A percentile compares a stretch with the other conserved stretches of the same genome.
Evolutionary conservation across 2,329 filamentous ascomycete species (phyloP).

Genomic region (Pyrenophora seminiperda): DNA sequence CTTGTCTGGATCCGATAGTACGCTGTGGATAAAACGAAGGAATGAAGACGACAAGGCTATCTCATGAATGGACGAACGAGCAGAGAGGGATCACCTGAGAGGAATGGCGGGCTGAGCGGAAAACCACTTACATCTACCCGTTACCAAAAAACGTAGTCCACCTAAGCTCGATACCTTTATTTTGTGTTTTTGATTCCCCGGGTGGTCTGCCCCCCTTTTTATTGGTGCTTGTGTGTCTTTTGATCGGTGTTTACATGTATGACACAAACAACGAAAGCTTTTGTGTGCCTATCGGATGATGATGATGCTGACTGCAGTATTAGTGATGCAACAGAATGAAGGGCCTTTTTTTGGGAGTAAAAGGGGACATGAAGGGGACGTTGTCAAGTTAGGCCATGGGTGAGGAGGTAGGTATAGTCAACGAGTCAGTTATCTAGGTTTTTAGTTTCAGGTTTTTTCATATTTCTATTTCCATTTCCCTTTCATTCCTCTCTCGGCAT

Average conservation of each 20-base stretch:
- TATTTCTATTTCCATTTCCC: too few relatives aligned
- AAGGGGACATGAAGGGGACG: too few relatives aligned
- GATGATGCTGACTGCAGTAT: background rate
- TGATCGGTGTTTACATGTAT: too few relatives aligned
- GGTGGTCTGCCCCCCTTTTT: background rate
- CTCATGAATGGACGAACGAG: slow-evolving; percentile 18
- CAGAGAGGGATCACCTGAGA: slow-evolving; percentile 16
- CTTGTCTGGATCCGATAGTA: slow-evolving; percentile 18
- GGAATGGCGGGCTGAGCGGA: slow-evolving; percentile 18
- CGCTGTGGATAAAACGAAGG: slow-evolving; percentile 23
- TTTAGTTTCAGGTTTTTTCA: too few relatives aligned
- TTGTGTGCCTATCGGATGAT: background rate
- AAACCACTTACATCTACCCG: slow-evolving; percentile 17
- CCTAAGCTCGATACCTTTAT: slow-evolving; percentile 9
- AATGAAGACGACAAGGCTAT: slow-evolving; percentile 28
- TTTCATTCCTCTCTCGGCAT: too few relatives aligned
- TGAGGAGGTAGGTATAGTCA: too few relatives aligned
- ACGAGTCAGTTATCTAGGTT: too few relatives aligned
- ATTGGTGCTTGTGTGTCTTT: background rate
- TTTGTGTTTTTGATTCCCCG: slow-evolving; percentile 8
- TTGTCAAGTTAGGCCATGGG: too few relatives aligned
- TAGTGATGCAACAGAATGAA: too few relatives aligned
- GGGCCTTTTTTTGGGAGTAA: too few relatives aligned
- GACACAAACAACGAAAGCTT: too few relatives aligned
- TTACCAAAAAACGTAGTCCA: slow-evolving; percentile 14